Percentiles rank a stretch among this genome's conserved stretches.
Conservation (phyloP, 2,329 filamentous ascomycete genomes). For the Nothophoma quercina region DNA sequence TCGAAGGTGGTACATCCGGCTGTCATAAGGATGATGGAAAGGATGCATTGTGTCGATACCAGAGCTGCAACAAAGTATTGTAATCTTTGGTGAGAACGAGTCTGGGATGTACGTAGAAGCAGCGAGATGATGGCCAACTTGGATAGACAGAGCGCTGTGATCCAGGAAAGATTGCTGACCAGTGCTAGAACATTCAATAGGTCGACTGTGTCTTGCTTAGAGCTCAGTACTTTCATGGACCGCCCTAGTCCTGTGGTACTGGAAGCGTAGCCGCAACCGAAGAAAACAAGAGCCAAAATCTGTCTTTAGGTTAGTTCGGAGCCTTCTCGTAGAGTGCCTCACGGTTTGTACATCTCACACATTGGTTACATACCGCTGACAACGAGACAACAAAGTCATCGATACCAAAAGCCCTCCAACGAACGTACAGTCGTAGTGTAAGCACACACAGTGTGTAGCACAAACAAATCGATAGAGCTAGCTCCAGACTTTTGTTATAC, state of each 20-base stretch:
- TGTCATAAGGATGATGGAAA: slow-evolving; percentile 20
- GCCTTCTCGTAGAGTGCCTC: too few relatives aligned
- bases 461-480: slow-evolving; percentile 17
- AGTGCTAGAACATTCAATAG: slow-evolving; percentile 7
- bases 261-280: slow-evolving; percentile 16
- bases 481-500: slow-evolving; percentile 13
- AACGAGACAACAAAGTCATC: slow-evolving; percentile 19
- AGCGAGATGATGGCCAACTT: slow-evolving; percentile 23
- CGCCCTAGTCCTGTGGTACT: slow-evolving; percentile 9
- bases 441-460: slow-evolving; percentile 23
- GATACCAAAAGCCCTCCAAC: slow-evolving; percentile 12
- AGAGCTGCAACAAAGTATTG: slow-evolving; percentile 17
- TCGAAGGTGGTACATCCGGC: slow-evolving; percentile 12
- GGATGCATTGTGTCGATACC: slow-evolving; percentile 17
- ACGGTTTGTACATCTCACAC: too few relatives aligned
- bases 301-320: too few relatives aligned
- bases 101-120: slow-evolving; percentile 22
- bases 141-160: slow-evolving; percentile 23
- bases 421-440: slow-evolving; percentile 16
- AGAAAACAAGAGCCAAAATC: slow-evolving; percentile 16
- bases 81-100: slow-evolving; percentile 13
- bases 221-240: neutral
- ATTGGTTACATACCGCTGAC: slow-evolving; percentile 14
- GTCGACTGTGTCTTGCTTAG: neutral
- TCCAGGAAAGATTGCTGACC: slow-evolving; percentile 22